Evolutionary conservation across 345 rosid species (phyloP), one percentile per base, ranked within the genome.

Genomic region (Lepidium africanum): DNA sequence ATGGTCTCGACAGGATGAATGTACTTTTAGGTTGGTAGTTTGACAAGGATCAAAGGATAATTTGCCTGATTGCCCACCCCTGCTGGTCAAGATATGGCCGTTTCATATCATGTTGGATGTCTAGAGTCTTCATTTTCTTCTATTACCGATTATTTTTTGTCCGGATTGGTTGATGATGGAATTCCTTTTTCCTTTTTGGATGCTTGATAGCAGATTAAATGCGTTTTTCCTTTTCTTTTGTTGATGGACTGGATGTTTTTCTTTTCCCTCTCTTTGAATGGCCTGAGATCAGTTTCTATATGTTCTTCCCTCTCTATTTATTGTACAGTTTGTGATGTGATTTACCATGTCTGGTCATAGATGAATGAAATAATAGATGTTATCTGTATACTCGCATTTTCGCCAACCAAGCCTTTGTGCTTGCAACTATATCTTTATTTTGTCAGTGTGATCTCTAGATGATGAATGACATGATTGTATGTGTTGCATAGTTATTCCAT

Each of bases 21-120:
- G 81, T 65, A 63, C 63, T 17, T 61, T 65, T 57, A 76, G 77
- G 61, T 80, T 49, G 73, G 78, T 78, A 58, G 72, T 65, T 60
- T 60, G 60, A 67, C 71, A 39, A 15, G 54, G 74, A 70, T 35
- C 69, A 65, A 58, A 57, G 81, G 71, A 30, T 62, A 37, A 40
- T 67, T 73, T 70, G 63, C 67, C 32, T 48, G 21, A 49, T 48
- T 17, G 30, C 47, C 54, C 5, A 16, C 65, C 36, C 9, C 10
- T 72, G 14, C 23, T 43, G 35, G 67, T 65, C 67, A 66, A 59
- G 48, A 50, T 43, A 15, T 66, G 65, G 49, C 72, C 14, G 10
- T 51, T 58, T 25, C 39, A 16, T 58, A 50, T 49, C 16, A 19
- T 57, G 67, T 59, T 67, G 63, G 25, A 54, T 61, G 68, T 51